Conservation (phyloP, 495 filamentous ascomycete genomes). For the Xylaria bambusicola region DNA sequence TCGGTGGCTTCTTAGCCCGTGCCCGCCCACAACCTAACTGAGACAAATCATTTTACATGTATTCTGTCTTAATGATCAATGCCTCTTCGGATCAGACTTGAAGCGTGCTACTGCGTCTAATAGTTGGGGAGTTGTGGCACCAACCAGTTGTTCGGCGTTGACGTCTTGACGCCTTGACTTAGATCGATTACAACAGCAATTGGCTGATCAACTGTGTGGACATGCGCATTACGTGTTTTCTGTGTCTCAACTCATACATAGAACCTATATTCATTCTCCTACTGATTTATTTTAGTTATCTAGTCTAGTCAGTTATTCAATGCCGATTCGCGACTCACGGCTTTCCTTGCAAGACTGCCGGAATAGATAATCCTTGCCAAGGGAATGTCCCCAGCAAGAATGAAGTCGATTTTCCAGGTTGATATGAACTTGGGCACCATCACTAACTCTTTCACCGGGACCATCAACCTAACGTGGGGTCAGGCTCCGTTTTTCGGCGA, state of each 20-base stretch:
- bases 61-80: neutral
- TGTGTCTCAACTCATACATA: neutral
- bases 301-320: neutral
- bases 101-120: too few species aligned
- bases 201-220: neutral
- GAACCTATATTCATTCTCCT: neutral
- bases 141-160: too few species aligned
- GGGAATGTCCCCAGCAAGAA: neutral
- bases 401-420: neutral
- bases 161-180: neutral
- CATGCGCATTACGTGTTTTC: neutral
- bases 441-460: slow-evolving; percentile 2
- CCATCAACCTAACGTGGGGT: slow-evolving; percentile 7
- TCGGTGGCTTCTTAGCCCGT: neutral
- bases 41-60: neutral
- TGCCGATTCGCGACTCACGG: slow-evolving; percentile 1
- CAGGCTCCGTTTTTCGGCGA: slow-evolving; percentile 13
- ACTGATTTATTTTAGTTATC: neutral
- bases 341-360: neutral
- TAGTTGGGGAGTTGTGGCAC: too few species aligned
- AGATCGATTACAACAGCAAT: neutral
- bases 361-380: neutral
- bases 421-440: neutral
- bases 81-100: slow-evolving; percentile 2
- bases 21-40: neutral